These are phyloP conservation scores for Fragosphaeria purpurea DNA, from an alignment of 2,329 filamentous ascomycete species.

Conservation along the genomic window DNA sequence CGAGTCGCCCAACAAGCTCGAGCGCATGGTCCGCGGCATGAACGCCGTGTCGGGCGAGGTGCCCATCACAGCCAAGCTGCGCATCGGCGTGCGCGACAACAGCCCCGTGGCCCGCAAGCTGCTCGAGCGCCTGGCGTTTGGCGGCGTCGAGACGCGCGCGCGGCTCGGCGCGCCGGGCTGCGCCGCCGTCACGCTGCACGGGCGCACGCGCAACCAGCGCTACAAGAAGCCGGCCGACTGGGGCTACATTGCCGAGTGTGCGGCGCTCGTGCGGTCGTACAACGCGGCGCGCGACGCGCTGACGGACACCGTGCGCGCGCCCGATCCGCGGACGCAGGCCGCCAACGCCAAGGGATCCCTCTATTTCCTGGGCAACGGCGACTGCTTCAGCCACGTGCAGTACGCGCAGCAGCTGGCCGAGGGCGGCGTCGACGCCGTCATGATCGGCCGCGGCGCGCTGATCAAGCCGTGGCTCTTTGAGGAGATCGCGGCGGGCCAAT, in stretches of 20 bases:
- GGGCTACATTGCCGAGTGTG: constrained; percentile 86
- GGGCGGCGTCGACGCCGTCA: constrained; percentile 79
- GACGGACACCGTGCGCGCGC: constrained; percentile 67
- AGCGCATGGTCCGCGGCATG: constrained; percentile 94
- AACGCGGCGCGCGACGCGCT: constrained; percentile 57
- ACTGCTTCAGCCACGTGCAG: constrained; percentile 87
- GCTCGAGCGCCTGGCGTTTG: constrained; percentile 73
- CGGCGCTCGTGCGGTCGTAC: constrained; percentile 71
- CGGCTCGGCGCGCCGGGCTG: constrained; percentile 69
- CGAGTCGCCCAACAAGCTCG: constrained; percentile 77
- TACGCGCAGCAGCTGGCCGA: constrained; percentile 71
- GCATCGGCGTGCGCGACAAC: constrained; percentile 76
- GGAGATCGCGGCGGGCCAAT: constrained; percentile 84
- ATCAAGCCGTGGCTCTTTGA: constrained; percentile 99
- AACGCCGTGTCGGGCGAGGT: constrained; percentile 83
- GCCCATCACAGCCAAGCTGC: constrained; percentile 89
- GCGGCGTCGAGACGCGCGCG: constrained; percentile 61
- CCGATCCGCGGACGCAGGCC: constrained; percentile 64
- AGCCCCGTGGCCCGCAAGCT: constrained; percentile 68
- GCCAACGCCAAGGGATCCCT: constrained; percentile 46
- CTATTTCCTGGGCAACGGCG: constrained; percentile 93
- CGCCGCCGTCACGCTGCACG: constrained; percentile 92
- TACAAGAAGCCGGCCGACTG: constrained; percentile 92
- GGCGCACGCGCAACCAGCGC: constrained; percentile 83
- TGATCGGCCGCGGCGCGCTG: constrained; percentile 91